Conservation (phyloP, 768 basidiomycete genomes). For the Russula sp. region DNA sequence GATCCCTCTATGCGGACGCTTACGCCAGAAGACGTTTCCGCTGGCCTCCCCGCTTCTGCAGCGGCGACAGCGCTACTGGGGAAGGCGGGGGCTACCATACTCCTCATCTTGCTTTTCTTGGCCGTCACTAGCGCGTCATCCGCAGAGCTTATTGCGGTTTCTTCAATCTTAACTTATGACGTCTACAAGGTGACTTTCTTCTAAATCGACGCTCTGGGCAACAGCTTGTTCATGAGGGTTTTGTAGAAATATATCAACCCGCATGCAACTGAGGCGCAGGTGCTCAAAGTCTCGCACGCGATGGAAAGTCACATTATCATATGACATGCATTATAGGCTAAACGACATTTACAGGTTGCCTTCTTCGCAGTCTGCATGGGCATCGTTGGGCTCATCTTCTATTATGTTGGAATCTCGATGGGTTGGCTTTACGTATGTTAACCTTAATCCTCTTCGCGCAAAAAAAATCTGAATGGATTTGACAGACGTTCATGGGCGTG, state of each 20-base stretch:
- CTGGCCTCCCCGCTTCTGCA: constrained; percentile 83
- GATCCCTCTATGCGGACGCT: constrained; percentile 54
- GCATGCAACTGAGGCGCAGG: constrained; percentile 67
- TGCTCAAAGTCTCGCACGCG: constrained; percentile 63
- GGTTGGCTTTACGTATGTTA: constrained; percentile 84
- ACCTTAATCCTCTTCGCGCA: background rate
- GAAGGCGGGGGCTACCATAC: constrained; percentile 69
- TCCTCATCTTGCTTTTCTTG: constrained; percentile 81
- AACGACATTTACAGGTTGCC: constrained; percentile 43
- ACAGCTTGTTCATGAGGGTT: background rate
- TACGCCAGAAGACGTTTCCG: constrained; percentile 65
- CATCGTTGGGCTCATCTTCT: constrained; percentile 81
- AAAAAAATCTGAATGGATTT: background rate
- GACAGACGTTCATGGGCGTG: constrained; percentile 83
- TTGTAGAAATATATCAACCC: constrained; percentile 75
- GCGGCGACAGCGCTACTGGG: constrained; percentile 82
- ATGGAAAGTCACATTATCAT: constrained; percentile 44
- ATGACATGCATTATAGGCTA: background rate
- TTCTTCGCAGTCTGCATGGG: constrained; percentile 76
- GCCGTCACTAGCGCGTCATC: constrained; percentile 83
- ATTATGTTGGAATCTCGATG: constrained; percentile 87
- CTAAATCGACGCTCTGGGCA: background rate
- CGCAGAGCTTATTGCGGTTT: constrained; percentile 91
- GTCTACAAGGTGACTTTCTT: constrained; percentile 60
- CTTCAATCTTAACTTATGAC: constrained; percentile 79